phyloP scores from a whole-genome alignment of 2,329 filamentous ascomycete genomes.

The Apiospora hydei region DNA sequence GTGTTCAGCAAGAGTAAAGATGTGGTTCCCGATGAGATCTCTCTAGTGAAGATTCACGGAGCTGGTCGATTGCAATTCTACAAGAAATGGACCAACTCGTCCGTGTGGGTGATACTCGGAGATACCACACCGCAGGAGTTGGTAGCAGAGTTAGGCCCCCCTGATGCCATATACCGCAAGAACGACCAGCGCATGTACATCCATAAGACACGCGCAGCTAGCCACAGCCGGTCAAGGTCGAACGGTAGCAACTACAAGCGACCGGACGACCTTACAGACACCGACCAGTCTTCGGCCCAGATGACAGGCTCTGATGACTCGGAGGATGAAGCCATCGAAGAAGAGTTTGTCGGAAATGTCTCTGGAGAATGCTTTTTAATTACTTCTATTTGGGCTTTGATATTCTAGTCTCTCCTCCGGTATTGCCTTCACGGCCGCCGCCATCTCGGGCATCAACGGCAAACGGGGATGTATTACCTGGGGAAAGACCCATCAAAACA shows the following conservation, averaged over 20 bases:
- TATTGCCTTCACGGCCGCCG: slow-evolving; percentile 67
- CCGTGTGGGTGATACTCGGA: slow-evolving; percentile 77
- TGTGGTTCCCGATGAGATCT: slow-evolving; percentile 86
- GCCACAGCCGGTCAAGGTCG: slow-evolving; percentile 57
- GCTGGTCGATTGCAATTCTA: slow-evolving; percentile 80
- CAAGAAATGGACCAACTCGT: slow-evolving; percentile 71
- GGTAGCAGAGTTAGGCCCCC: slow-evolving; percentile 87
- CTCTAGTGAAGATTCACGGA: slow-evolving; percentile 78
- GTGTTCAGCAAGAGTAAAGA: slow-evolving; percentile 77
- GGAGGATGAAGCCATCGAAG: slow-evolving; percentile 66
- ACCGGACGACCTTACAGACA: slow-evolving; percentile 70
- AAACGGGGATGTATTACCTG: slow-evolving; percentile 35
- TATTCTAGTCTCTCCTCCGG: slow-evolving; percentile 83
- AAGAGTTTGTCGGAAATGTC: slow-evolving; percentile 59
- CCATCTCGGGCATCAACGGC: slow-evolving; percentile 51
- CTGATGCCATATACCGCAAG: slow-evolving; percentile 92
- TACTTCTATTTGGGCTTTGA: slow-evolving; percentile 98
- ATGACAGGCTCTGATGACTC: slow-evolving; percentile 72
- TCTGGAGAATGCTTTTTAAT: slow-evolving; percentile 91
- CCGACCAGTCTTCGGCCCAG: slow-evolving; percentile 77
- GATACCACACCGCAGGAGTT: slow-evolving; percentile 93
- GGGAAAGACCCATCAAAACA: slow-evolving; percentile 47
- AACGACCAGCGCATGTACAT: slow-evolving; percentile 89
- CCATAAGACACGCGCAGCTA: slow-evolving; percentile 69
- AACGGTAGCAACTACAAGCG: slow-evolving; percentile 52